phyloP scores from a whole-genome alignment of 2,329 filamentous ascomycete genomes.

The Magnaporthales sp. region DNA sequence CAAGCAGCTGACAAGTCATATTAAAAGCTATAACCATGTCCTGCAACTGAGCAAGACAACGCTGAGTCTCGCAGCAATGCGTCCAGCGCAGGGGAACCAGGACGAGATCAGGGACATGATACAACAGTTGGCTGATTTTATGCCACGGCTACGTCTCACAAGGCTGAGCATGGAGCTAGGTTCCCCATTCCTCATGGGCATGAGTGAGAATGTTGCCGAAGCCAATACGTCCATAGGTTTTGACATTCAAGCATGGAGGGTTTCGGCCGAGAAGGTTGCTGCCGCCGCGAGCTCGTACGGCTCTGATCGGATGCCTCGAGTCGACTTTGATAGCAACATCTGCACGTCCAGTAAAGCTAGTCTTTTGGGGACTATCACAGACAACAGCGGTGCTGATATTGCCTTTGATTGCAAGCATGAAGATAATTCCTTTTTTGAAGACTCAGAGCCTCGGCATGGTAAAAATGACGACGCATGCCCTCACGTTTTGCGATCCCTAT shows the following conservation, averaged over 20 bases:
- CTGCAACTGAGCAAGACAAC: slow-evolving; percentile 6
- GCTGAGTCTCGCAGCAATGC: neutral
- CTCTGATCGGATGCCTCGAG: neutral
- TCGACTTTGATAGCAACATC: neutral
- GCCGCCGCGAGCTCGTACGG: neutral
- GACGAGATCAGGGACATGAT: neutral
- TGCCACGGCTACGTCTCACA: neutral
- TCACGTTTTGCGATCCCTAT: slow-evolving; percentile 1
- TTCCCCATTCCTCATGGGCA: neutral
- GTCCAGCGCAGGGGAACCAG: neutral
- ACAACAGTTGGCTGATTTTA: slow-evolving; percentile 2
- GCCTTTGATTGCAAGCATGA: neutral
- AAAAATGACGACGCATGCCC: neutral
- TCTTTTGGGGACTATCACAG: neutral
- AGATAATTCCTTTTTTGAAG: neutral
- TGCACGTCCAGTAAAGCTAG: neutral
- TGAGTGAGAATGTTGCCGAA: neutral
- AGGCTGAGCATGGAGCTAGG: neutral
- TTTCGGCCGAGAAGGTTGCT: slow-evolving; percentile 1
- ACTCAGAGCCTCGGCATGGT: neutral
- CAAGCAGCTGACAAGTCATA: slow-evolving; percentile 3
- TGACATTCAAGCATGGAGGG: slow-evolving; percentile 3
- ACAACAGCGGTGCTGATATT: slow-evolving; percentile 1
- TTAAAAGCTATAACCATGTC: slow-evolving; percentile 3
- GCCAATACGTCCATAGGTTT: neutral